Base-by-base conservation (phyloP, 257 asterid species). In the Lithospermum erythrorhizon region DNA sequence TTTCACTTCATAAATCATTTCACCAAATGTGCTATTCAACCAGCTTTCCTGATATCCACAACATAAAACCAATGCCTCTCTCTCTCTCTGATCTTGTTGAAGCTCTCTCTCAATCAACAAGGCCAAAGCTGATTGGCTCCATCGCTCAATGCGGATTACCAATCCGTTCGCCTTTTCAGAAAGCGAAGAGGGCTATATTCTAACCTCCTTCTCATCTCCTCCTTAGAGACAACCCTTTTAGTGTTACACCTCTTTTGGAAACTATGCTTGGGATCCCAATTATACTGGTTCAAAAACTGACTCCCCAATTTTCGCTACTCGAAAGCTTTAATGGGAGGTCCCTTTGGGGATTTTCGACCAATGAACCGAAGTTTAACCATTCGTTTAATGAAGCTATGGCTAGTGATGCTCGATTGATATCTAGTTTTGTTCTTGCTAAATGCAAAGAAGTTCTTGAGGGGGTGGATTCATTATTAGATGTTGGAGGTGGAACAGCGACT, bases 331-430 rank as follows among this genome's bases (percentile, higher is more conserved):
- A 49, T 6, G 19, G 19, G n/a, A 49, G 54, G 19, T 13, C 54
- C n/a, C 19, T 49, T 49, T 49, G 54, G 54, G 54, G 19, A 14
- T n/a, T 6, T 25, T 27, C 62, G 0, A 32, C 13, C 9, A 3
- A 58, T 9, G 8, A 58, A 25, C 47, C 62, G 8, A 25, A 22
- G 35, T 22, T 58, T 58, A 21, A 25, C 18, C 21, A 30, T 9
- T 6, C n/a, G 16, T 58, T 58, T 58, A 58, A 58, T 27, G 62
- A 49, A 49, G 54, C 54, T 49, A 13, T 49, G 54, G 54, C 54
- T n/a, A 2, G 4, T 2, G 54, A 49, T 49, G 54, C 54, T 13
- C 2, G 54, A 6, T 15, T 9, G 5, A 22, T 56, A 0, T 16
- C 25, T 6, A 14, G 18, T n/a, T 4, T 56, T 1, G 16, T 56